Evolutionary conservation across 139 green algal species (phyloP).

Genomic region (Pseudopediastrum boryanum): DNA sequence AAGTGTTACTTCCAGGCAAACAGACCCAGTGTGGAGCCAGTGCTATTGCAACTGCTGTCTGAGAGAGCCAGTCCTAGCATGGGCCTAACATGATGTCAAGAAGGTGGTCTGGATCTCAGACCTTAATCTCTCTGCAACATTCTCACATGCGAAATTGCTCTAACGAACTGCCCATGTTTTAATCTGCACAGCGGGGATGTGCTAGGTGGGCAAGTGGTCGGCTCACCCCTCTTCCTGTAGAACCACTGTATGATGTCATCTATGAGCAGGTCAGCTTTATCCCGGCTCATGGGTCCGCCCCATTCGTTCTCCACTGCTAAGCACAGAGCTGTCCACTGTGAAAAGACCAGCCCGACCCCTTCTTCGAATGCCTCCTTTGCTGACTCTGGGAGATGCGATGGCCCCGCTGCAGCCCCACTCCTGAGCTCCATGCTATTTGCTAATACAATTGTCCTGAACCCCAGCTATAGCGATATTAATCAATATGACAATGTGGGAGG

Average conservation of each 20-base stretch:
- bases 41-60: not conserved
- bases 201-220: not conserved
- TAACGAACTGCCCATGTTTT: not conserved
- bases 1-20: not conserved
- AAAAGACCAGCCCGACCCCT: slow-evolving; percentile 68
- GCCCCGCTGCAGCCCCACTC: slow-evolving; percentile 52
- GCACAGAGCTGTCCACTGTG: slow-evolving; percentile 86
- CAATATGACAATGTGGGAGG: too few relatives aligned
- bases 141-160: not conserved
- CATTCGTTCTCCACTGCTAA: slow-evolving; percentile 91
- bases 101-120: not conserved
- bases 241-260: slow-evolving; percentile 87
- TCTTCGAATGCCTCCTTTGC: slow-evolving; percentile 74
- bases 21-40: not conserved
- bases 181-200: not conserved
- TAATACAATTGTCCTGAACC: too few relatives aligned
- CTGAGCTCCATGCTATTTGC: slow-evolving; percentile 61
- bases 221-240: slow-evolving; percentile 75
- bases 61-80: not conserved
- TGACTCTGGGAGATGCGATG: slow-evolving; percentile 30
- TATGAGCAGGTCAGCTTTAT: slow-evolving; percentile 79
- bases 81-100: not conserved
- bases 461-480: too few relatives aligned
- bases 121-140: not conserved
- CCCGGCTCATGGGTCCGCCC: slow-evolving; percentile 72